Percentiles rank a stretch among this genome's conserved stretches.
These are phyloP conservation scores for Saccharomyces hybrid DNA, from an alignment of 1,139 yeast genomes.

Conservation along the genomic window DNA sequence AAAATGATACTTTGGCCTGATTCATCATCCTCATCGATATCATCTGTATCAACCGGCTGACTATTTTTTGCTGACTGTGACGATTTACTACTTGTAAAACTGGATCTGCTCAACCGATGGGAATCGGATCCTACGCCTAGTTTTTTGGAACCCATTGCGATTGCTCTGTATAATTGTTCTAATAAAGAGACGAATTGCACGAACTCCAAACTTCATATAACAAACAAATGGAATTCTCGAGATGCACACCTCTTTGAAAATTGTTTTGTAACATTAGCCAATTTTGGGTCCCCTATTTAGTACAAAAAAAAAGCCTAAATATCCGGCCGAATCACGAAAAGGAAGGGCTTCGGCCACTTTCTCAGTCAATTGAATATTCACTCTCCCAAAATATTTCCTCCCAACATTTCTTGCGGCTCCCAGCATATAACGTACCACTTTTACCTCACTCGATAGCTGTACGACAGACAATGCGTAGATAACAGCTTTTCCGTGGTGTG, in stretches of 20 bases:
- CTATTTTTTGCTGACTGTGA: neutral
- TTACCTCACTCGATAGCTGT: neutral
- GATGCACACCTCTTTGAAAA: neutral
- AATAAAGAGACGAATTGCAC: neutral
- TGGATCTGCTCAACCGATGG: neutral
- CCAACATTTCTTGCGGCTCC: neutral
- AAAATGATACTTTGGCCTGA: conserved; percentile 80
- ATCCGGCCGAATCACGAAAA: neutral
- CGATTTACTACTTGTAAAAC: neutral
- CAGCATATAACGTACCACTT: neutral
- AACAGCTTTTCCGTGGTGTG: neutral
- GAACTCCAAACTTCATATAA: neutral
- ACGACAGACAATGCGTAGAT: too few species aligned
- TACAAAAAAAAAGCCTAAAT: neutral
- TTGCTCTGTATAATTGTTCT: neutral
- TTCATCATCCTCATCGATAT: conserved; percentile 83
- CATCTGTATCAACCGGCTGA: conserved; percentile 40
- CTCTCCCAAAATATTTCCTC: neutral
- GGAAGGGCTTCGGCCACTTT: neutral
- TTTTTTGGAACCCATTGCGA: neutral
- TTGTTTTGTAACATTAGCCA: neutral
- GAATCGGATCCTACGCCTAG: neutral
- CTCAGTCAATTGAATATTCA: neutral
- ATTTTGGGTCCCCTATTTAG: conserved; percentile 1
- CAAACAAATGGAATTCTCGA: neutral